Percentiles rank a stretch among this genome's conserved stretches.
Conservation (phyloP, 306 rosid species). For the Begonia peltatifolia region DNA sequence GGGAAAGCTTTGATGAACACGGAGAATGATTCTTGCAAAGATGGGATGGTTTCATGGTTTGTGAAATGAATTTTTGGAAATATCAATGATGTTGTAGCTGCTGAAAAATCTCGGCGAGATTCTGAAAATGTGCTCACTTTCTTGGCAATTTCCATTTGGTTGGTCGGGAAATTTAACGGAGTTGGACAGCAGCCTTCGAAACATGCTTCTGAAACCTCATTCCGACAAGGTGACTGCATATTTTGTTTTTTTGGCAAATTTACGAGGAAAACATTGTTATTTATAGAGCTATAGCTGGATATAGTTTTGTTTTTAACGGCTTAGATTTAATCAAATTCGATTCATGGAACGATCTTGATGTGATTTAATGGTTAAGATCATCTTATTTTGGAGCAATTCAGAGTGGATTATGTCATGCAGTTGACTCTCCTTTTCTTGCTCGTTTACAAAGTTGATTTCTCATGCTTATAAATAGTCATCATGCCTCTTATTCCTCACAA, state of each 20-base stretch:
- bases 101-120: conserved; percentile 52
- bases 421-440: no score
- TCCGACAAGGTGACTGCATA: conserved; percentile 38
- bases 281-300: no score
- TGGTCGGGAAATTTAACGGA: conserved; percentile 25
- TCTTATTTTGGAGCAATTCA: no score
- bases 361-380: no score
- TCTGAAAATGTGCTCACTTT: conserved; percentile 37
- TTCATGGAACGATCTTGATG: no score
- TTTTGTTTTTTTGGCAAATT: neutral
- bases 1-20: conserved; percentile 61
- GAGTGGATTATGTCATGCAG: no score
- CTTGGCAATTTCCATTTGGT: conserved; percentile 16
- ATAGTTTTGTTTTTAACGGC: no score
- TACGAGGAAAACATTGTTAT: no score
- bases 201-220: conserved; percentile 32
- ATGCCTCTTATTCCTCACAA: no score
- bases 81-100: conserved; percentile 41
- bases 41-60: conserved; percentile 80
- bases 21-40: conserved; percentile 42
- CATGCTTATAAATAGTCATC: no score
- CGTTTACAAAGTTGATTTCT: no score
- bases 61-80: conserved; percentile 65
- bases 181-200: conserved; percentile 49
- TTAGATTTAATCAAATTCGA: no score